Base-by-base conservation (phyloP, 805 yeast species). In the Myxozyma vanderwaltii region DNA sequence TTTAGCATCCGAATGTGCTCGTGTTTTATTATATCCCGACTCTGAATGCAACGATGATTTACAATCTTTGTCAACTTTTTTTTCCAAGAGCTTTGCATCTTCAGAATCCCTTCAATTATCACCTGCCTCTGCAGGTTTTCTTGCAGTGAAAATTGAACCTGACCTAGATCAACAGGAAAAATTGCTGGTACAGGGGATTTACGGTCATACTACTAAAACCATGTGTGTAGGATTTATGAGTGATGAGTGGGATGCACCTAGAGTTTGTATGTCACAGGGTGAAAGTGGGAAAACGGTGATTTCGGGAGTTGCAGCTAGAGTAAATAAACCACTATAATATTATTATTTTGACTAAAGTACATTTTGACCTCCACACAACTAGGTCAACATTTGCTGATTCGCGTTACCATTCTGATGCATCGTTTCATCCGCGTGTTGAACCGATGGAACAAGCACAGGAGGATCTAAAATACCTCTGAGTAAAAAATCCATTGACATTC, bases 1-100 rank as follows among this genome's bases (percentile, higher is more conserved):
- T 13, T 66, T 77, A 27, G 75, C 78, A 1, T 36, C 38, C 40
- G 49, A 39, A 17, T 38, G 51, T 19, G 64, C 54, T 4, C 27
- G 27, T 1, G 24, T 12, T 15, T 41, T 49, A 0, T 5, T 43
- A 10, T 3, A 17, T 12, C 3, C 44, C 1, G 33, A 19, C 7
- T 8, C n/a, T 7, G 41, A n/a, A n/a, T n/a, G n/a, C n/a, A n/a
- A 38, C 33, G 55, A 56, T 36, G 59, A 51, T 8, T 10, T 29
- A n/a, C 27, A 27, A 27, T 7, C 26, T 17, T 21, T 29, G 8
- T 21, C 39, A 12, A 12, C 44, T 17, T 10, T 58, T 13, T 39
- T 44, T 24, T 31, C 41, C 31, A 33, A 21, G 7, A 36, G 21
- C 31, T 52, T 23, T 36, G 23, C 36, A 4, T 8, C 17, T 15